Evolutionary conservation across 202 grass and related monocot genomes (phyloP), one percentile per base, ranked within the genome.

Genomic region (Musa balbisiana): DNA sequence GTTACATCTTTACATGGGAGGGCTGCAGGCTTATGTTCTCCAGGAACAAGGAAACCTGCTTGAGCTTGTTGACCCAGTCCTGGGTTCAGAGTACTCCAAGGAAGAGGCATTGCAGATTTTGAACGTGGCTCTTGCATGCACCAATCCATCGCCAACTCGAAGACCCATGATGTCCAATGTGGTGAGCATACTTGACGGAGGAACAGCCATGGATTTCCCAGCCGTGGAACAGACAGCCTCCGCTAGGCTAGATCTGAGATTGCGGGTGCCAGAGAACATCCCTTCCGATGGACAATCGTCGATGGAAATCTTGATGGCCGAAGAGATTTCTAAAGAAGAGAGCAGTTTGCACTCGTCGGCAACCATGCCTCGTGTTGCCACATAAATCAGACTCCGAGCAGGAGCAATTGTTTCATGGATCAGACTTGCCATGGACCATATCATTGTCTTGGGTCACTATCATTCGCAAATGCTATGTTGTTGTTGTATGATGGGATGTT

Each of bases 141-240:
- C 89, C 58, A 92, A 81, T 70, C 70, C 85, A 33, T 85, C 60
- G 51, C 89, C 92, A 12, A 76, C 77, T 62, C 78, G 79, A 70
- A 78, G 92, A 25, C 92, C 92, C 1, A 85, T 50, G 51, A 96
- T 96, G 92, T 88, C 89, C 29, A 84, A 79, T 15, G 89, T 90
- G 60, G 85, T 96, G 51, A 85, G 79, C 77, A 96, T 96, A 85
- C 87, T 96, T 63, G 55, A 79, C 21, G 81, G 82, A 26, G 51
- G 85, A 87, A 67, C 79, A 62, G 80, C 84, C 22, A 76, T 90
- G 2, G 73, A 86, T 26, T 53, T 81, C 16, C 54, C 64, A 14
- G 81, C 76, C 64, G 55, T 77, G 14, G 20, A 11, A 22, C 10
- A 51, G 2, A 11, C 17, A 23, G n/a, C 17, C 73, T 66, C 87